Conservation (phyloP, 257 asterid species). For the Solanum gandarillasii region DNA sequence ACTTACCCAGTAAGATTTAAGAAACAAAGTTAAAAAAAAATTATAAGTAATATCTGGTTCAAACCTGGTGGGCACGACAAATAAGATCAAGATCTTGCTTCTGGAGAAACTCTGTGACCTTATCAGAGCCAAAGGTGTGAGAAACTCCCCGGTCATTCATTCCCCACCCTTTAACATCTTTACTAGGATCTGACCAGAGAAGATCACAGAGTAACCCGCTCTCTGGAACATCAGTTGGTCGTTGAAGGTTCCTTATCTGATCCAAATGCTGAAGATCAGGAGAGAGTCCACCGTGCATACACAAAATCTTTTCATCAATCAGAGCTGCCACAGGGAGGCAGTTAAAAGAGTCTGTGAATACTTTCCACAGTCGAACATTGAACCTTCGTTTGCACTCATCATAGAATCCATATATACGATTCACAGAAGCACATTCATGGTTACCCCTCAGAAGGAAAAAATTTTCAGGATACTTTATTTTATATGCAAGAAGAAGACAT, state of each 20-base stretch:
- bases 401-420: not conserved
- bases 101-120: slow-evolving; percentile 16
- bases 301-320: slow-evolving; percentile 18
- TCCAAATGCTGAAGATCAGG: slow-evolving; percentile 20
- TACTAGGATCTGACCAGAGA: slow-evolving; percentile 22
- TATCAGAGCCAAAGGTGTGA: slow-evolving; percentile 16
- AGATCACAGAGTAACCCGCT: slow-evolving; percentile 6
- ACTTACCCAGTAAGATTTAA: not conserved
- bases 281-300: slow-evolving; percentile 25
- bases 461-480: not conserved
- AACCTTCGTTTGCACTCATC: slow-evolving; percentile 2
- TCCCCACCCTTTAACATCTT: slow-evolving; percentile 22
- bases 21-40: not conserved
- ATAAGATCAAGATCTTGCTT: slow-evolving; percentile 20
- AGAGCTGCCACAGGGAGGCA: slow-evolving; percentile 19
- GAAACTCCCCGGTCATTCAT: slow-evolving; percentile 25
- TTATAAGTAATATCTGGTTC: not conserved
- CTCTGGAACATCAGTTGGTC: slow-evolving; percentile 21
- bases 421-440: slow-evolving; percentile 3
- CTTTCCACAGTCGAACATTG: slow-evolving; percentile 1
- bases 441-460: not conserved
- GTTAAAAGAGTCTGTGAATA: slow-evolving; percentile 1
- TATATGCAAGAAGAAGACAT: slow-evolving; percentile 1
- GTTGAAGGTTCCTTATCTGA: slow-evolving; percentile 14
- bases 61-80: slow-evolving; percentile 25